phyloP scores from a whole-genome alignment of 495 filamentous ascomycete species.

The Hypoxylon lenormandii region DNA sequence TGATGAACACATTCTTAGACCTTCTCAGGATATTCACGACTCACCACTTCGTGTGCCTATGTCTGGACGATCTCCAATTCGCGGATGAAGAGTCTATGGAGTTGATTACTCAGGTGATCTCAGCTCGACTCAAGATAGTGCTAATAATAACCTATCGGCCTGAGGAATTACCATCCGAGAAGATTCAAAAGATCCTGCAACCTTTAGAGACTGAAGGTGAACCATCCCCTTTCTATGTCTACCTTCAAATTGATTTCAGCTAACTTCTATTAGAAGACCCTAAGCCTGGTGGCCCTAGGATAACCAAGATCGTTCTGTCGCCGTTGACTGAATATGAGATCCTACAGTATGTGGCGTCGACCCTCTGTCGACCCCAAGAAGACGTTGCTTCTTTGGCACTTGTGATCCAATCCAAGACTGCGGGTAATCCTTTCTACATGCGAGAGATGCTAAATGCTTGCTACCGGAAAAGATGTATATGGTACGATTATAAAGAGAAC shows the following conservation, averaged over 20 bases:
- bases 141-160: constrained; percentile 76
- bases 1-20: constrained; percentile 86
- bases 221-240: not conserved
- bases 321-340: constrained; percentile 81
- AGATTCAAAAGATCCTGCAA: constrained; percentile 60
- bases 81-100: constrained; percentile 87
- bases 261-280: constrained; percentile 58
- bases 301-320: constrained; percentile 73
- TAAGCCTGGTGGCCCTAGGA: constrained; percentile 58
- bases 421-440: constrained; percentile 87
- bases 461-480: constrained; percentile 85
- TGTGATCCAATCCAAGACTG: constrained; percentile 82
- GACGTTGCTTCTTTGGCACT: constrained; percentile 73
- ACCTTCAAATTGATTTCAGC: constrained; percentile 37
- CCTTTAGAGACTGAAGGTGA: constrained; percentile 63
- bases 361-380: constrained; percentile 71
- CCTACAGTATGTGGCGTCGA: constrained; percentile 78
- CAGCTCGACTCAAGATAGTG: constrained; percentile 77
- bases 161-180: constrained; percentile 63
- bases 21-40: constrained; percentile 81
- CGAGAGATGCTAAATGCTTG: constrained; percentile 90
- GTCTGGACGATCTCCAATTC: constrained; percentile 86
- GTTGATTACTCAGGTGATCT: constrained; percentile 78
- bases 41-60: constrained; percentile 83
- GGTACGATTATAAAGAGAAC: constrained; percentile 83